A percentile compares a stretch with the other conserved stretches of the same genome.
These are phyloP conservation scores for Saccharata proteae DNA, from an alignment of 2,329 filamentous ascomycete species.

Conservation along the genomic window DNA sequence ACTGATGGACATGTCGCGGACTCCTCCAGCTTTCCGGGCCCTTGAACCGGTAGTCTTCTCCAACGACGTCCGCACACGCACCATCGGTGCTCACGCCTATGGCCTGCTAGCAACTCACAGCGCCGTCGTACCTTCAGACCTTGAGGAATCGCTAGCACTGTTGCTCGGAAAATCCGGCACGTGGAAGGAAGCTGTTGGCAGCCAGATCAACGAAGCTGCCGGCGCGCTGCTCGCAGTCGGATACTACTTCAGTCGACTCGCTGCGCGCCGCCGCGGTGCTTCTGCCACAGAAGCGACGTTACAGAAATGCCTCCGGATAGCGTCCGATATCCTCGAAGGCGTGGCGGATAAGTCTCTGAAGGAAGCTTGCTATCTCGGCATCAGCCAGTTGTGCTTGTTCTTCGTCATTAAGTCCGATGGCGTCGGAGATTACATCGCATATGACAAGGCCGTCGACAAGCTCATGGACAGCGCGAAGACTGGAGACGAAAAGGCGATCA, in stretches of 20 bases:
- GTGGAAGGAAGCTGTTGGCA: constrained; percentile 50
- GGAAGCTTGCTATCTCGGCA: constrained; percentile 43
- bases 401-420: constrained; percentile 37
- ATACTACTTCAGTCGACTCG: constrained; percentile 45
- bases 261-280: constrained; percentile 32
- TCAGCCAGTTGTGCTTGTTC: constrained; percentile 52
- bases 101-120: constrained; percentile 65
- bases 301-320: constrained; percentile 29
- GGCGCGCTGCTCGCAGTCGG: constrained; percentile 48
- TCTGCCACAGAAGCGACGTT: constrained; percentile 23
- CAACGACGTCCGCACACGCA: constrained; percentile 58
- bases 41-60: constrained; percentile 53
- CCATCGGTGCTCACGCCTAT: constrained; percentile 55
- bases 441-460: constrained; percentile 45
- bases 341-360: constrained; percentile 45
- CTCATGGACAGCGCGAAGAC: constrained; percentile 61
- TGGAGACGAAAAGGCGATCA: constrained; percentile 69
- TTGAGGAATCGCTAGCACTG: constrained; percentile 32
- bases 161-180: constrained; percentile 35
- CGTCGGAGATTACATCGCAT: constrained; percentile 22
- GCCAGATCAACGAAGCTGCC: constrained; percentile 45
- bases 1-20: constrained; percentile 18
- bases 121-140: constrained; percentile 24
- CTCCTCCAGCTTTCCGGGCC: constrained; percentile 27
- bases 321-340: constrained; percentile 41